Evolutionary conservation across 1,139 yeast genomes (phyloP), one percentile per base, ranked within the genome.

Genomic region (Debaryomyces coudertii): DNA sequence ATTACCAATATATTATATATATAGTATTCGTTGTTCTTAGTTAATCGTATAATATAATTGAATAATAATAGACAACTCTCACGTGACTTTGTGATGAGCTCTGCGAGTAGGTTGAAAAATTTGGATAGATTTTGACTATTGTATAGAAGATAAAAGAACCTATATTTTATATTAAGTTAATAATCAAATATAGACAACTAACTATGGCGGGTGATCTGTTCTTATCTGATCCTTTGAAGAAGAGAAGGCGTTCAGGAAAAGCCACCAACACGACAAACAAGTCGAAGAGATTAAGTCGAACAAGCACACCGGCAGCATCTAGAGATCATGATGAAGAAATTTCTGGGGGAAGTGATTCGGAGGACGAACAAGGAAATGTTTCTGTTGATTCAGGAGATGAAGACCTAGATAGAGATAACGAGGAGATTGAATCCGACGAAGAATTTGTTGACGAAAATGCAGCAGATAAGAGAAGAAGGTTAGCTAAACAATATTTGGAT

Each of bases 401-500:
- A n/a, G 72, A 64, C 5, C 71, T 65, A 7, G 58, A 49, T n/a
- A 66, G 51, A 15, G 47, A 53, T 12, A 59, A 58, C 11, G 80
- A 71, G 36, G 74, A 73, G 44, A 50, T 71, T 33, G 82, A 79
- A 11, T 81, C 86, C 6, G 92, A 84, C 42, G 90, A 84, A 56
- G 93, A 85, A 55, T 82, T 83, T 54, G 82, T 73, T 22, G 77
- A 76, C 24, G 99, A 93, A 65, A 83, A 82, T 43, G 95, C 92
- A 16, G 95, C 97, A 0, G 99, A 93, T 60, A 92, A 90, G 66
- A 82, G 99, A 68, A 82, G 98, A 69, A 76, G 98, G 60, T 73
- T 93, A 53, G 99, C 99, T 16, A 90, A 90, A 65, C 95, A 92
- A 65, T 93, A 93, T 65, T 73, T 93, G 54, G 93, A 87, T 39